Evolutionary conservation across 495 filamentous ascomycete species (phyloP).

Genomic region (Bombardia bombarda): DNA sequence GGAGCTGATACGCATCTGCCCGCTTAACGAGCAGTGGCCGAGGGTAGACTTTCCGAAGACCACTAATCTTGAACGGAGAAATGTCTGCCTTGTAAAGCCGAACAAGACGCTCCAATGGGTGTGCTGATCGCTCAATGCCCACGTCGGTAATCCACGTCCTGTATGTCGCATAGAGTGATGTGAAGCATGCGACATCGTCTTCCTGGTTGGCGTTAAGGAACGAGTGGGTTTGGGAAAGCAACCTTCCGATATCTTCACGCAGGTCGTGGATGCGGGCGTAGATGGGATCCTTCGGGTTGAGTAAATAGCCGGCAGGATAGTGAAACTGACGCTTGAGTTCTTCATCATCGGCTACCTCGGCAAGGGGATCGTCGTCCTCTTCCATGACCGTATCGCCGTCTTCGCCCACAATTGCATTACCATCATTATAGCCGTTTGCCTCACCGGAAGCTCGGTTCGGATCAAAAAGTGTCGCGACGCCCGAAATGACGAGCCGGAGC

Average conservation of each 20-base stretch:
- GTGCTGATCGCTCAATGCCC: conserved; percentile 89
- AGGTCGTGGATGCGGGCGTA: conserved; percentile 73
- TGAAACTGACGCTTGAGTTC: conserved; percentile 72
- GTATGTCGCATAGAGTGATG: conserved; percentile 83
- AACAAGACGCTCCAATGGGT: conserved; percentile 79
- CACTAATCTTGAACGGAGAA: conserved; percentile 87
- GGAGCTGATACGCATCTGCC: conserved; percentile 89
- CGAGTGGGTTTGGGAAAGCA: conserved; percentile 73
- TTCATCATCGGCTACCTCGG: conserved; percentile 71
- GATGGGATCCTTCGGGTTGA: conserved; percentile 50
- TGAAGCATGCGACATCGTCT: conserved; percentile 94
- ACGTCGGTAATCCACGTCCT: conserved; percentile 96
- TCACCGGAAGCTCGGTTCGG: conserved; percentile 56
- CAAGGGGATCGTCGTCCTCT: conserved; percentile 55
- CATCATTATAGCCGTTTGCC: conserved; percentile 20
- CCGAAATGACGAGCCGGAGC: conserved; percentile 76
- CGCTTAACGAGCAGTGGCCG: conserved; percentile 79
- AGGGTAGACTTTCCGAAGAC: conserved; percentile 86
- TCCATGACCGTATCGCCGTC: conserved; percentile 42
- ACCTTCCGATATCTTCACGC: conserved; percentile 68
- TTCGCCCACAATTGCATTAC: too few species aligned
- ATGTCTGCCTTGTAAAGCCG: conserved; percentile 78
- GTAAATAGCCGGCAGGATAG: conserved; percentile 79
- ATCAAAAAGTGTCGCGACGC: conserved; percentile 83
- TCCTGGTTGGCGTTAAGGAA: conserved; percentile 81